Evolutionary conservation across 371 early-diverging fungal species (phyloP).

Genomic region (Mycotypha africana): DNA sequence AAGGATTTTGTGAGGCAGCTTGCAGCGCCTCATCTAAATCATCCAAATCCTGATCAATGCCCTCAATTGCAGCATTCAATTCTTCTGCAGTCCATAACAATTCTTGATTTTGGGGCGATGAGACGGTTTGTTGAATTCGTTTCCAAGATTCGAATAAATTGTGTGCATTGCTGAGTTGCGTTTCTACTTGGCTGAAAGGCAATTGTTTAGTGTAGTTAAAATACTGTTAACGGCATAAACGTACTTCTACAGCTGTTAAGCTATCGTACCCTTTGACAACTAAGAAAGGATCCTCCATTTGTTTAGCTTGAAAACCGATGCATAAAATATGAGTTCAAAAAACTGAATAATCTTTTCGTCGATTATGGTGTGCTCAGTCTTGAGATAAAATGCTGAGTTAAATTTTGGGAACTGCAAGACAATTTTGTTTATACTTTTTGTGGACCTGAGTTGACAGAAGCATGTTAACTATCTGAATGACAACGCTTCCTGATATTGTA

Average conservation of each 20-base stretch:
- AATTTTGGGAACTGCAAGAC: too few relatives aligned
- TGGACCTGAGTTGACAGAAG: too few relatives aligned
- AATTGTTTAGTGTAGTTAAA: not conserved
- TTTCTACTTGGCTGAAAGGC: conserved; percentile 46
- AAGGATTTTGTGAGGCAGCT: conserved; percentile 44
- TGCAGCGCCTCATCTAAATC: conserved; percentile 54
- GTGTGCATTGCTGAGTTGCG: conserved; percentile 39
- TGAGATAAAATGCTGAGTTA: too few relatives aligned
- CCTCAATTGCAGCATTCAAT: conserved; percentile 35
- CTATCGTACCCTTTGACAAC: conserved; percentile 18
- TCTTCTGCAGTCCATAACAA: conserved; percentile 59
- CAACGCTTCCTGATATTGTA: too few relatives aligned
- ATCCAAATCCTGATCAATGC: conserved; percentile 52
- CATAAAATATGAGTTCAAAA: not conserved
- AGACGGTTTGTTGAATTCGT: conserved; percentile 57
- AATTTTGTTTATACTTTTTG: too few relatives aligned
- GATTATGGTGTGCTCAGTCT: too few relatives aligned
- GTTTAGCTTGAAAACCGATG: too few relatives aligned
- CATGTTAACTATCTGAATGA: too few relatives aligned
- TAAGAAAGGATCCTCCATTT: conserved; percentile 12
- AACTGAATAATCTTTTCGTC: not conserved
- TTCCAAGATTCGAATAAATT: conserved; percentile 55
- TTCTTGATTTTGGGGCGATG: conserved; percentile 59
- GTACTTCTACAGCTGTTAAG: too few relatives aligned
- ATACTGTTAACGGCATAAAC: not conserved